These are phyloP conservation scores for Gymnopus androsaceus DNA, from an alignment of 1,284 basidiomycete species.

Conservation along the genomic window DNA sequence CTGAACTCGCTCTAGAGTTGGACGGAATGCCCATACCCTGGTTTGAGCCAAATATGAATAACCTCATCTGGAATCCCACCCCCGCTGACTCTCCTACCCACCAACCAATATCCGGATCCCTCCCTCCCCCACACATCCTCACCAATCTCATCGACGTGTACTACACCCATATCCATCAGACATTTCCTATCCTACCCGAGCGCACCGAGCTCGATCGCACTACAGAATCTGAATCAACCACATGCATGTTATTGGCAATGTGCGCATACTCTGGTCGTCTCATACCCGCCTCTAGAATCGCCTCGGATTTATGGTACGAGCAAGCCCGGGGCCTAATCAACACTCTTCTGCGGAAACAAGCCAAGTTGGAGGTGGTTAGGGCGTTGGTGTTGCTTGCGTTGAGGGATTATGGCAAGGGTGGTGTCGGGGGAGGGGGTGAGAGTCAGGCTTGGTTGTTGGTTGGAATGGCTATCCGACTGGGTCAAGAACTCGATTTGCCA, in stretches of 20 bases:
- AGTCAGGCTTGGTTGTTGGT: constrained; percentile 26
- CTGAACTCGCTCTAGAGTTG: constrained; percentile 10
- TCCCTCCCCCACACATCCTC: constrained; percentile 28
- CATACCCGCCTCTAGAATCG: constrained; percentile 21
- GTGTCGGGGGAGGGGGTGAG: constrained; percentile 18
- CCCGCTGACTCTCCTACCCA: neutral
- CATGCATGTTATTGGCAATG: constrained; percentile 26
- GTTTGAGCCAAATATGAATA: too few relatives aligned
- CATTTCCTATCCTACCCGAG: constrained; percentile 28
- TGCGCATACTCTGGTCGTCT: constrained; percentile 30
- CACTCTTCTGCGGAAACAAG: constrained; percentile 23
- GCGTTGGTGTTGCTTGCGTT: constrained; percentile 21
- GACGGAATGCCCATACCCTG: neutral
- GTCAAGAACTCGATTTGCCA: constrained; percentile 24
- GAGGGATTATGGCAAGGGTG: constrained; percentile 24
- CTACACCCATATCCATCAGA: constrained; percentile 25
- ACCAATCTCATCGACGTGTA: constrained; percentile 27
- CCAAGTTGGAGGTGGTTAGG: constrained; percentile 22
- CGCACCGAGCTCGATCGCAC: too few relatives aligned
- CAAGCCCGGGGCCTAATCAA: constrained; percentile 20
- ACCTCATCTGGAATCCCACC: neutral
- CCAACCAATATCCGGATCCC: neutral
- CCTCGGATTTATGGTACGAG: constrained; percentile 30
- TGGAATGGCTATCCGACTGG: constrained; percentile 28
- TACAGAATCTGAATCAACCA: too few relatives aligned